These are phyloP conservation scores for Diaporthe citri DNA, from an alignment of 2,329 filamentous ascomycete species.

Conservation along the genomic window DNA sequence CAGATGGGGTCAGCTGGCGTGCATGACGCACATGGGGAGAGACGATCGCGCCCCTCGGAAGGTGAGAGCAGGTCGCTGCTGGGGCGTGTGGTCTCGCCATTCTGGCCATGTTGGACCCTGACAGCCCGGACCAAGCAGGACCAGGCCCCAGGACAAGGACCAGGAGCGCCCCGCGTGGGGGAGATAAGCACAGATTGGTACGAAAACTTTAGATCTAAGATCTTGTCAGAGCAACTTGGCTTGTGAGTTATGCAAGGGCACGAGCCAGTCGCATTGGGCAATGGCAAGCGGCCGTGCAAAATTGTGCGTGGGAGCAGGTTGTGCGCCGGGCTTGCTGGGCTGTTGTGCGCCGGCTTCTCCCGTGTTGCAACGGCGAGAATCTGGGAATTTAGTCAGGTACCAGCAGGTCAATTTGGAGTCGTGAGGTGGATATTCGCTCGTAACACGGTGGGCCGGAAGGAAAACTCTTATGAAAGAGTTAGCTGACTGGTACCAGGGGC, in stretches of 20 bases:
- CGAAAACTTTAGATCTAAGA: slow-evolving; percentile 39
- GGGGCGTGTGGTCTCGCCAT: slow-evolving; percentile 10
- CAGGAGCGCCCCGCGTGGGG: slow-evolving; percentile 39
- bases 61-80: neutral
- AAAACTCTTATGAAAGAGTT: slow-evolving; percentile 39
- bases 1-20: slow-evolving; percentile 26
- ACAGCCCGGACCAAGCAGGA: neutral
- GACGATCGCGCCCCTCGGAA: slow-evolving; percentile 21
- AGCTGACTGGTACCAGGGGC: slow-evolving; percentile 23
- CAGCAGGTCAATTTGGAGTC: slow-evolving; percentile 21
- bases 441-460: slow-evolving; percentile 35
- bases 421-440: slow-evolving; percentile 32
- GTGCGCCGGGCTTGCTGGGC: neutral
- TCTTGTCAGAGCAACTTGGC: slow-evolving; percentile 39
- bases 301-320: slow-evolving; percentile 12
- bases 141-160: slow-evolving; percentile 12
- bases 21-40: slow-evolving; percentile 36
- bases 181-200: slow-evolving; percentile 31
- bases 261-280: slow-evolving; percentile 11
- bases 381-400: slow-evolving; percentile 10
- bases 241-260: slow-evolving; percentile 1
- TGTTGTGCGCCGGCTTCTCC: slow-evolving; percentile 20
- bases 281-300: neutral
- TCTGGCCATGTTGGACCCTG: slow-evolving; percentile 28
- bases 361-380: neutral